Percentiles rank a stretch among this genome's conserved stretches.
These are phyloP conservation scores for Dipteronia sinensis DNA, from an alignment of 345 rosid genomes.

Conservation along the genomic window DNA sequence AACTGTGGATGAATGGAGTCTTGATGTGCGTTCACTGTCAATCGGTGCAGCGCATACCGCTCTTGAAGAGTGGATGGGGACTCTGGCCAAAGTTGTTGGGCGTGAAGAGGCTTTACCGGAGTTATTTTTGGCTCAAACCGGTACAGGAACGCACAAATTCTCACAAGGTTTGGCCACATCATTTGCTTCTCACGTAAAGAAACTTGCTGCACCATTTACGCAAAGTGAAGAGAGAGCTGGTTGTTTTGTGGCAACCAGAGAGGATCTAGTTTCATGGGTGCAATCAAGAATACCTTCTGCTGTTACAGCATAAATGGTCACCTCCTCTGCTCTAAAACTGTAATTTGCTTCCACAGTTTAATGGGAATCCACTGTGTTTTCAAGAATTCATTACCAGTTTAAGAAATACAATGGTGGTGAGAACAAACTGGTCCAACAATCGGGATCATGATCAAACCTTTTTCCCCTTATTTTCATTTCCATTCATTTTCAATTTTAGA, in stretches of 20 bases:
- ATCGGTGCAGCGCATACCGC: constrained; percentile 91
- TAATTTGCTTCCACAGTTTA: too few relatives aligned
- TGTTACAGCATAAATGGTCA: too few relatives aligned
- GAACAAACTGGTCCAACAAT: too few relatives aligned
- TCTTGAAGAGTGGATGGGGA: constrained; percentile 86
- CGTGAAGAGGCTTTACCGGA: constrained; percentile 72
- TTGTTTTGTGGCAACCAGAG: constrained; percentile 73
- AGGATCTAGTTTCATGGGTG: constrained; percentile 34
- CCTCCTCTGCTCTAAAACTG: too few relatives aligned
- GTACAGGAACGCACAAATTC: constrained; percentile 80
- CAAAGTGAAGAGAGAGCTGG: constrained; percentile 65
- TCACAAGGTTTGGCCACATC: constrained; percentile 77
- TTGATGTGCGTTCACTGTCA: constrained; percentile 83
- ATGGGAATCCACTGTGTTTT: background rate
- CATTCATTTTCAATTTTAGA: too few relatives aligned
- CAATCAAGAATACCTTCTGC: too few relatives aligned
- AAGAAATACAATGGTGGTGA: too few relatives aligned
- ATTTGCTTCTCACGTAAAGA: constrained; percentile 66
- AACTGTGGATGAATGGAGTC: constrained; percentile 70
- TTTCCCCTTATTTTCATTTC: too few relatives aligned
- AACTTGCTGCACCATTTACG: constrained; percentile 73
- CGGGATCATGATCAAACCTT: background rate
- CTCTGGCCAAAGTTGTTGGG: constrained; percentile 55
- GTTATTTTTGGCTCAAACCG: constrained; percentile 75
- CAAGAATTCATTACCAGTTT: background rate